phyloP scores from a whole-genome alignment of 164 flowering plant species.

The Malania oleifera region DNA sequence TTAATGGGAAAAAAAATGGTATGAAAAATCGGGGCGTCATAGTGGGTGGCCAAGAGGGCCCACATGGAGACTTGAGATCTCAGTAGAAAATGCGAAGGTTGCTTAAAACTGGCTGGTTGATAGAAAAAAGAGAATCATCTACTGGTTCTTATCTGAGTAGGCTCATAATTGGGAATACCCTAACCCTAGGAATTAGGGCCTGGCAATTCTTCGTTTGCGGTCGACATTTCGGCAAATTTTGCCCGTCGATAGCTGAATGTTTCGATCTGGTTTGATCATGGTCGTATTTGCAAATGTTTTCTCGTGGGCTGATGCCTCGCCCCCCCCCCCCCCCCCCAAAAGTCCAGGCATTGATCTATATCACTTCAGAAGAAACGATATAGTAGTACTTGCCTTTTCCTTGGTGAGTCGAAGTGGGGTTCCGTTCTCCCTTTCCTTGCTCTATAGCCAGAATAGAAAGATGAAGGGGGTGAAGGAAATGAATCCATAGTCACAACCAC shows the following conservation, averaged over 20 bases:
- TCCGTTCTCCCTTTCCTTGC: too few relatives aligned
- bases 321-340: background rate
- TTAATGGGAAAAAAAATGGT: too few relatives aligned
- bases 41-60: slow-evolving; percentile 15
- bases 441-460: too few relatives aligned
- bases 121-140: slow-evolving; percentile 4
- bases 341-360: too few relatives aligned
- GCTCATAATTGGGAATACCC: slow-evolving; percentile 7
- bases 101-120: slow-evolving; percentile 2
- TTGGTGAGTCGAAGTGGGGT: too few relatives aligned
- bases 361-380: too few relatives aligned
- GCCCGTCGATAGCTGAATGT: background rate
- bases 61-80: slow-evolving; percentile 15
- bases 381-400: too few relatives aligned
- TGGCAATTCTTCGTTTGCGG: background rate
- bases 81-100: slow-evolving; percentile 12
- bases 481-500: too few relatives aligned
- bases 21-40: too few relatives aligned
- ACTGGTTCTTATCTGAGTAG: slow-evolving; percentile 7
- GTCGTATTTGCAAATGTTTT: too few relatives aligned
- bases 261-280: background rate
- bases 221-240: background rate
- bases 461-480: too few relatives aligned
- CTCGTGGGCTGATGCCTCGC: too few relatives aligned
- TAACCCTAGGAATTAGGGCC: slow-evolving; percentile 3